Conservation (phyloP, 768 basidiomycete genomes). For the Termitomyces sp. region DNA sequence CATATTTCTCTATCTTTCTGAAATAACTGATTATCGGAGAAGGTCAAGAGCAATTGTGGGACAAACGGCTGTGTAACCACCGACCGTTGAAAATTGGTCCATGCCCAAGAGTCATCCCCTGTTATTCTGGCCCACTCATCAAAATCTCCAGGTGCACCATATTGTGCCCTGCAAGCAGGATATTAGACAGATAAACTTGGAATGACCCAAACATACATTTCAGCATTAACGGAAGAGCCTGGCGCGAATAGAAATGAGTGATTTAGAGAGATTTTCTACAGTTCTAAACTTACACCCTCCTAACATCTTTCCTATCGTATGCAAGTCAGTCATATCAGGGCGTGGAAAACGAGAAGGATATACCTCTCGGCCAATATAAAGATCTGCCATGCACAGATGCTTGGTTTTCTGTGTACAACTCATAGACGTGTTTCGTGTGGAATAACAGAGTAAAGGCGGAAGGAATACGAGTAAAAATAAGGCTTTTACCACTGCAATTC, state of each 20-base stretch:
- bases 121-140: constrained; percentile 57
- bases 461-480: constrained; percentile 38
- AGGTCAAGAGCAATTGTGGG: background rate
- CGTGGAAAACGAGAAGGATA: constrained; percentile 1
- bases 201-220: constrained; percentile 27
- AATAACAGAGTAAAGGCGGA: constrained; percentile 37
- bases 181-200: background rate
- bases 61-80: background rate
- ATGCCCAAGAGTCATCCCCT: constrained; percentile 57
- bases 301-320: constrained; percentile 49
- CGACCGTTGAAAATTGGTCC: constrained; percentile 47
- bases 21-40: constrained; percentile 43
- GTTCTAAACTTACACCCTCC: constrained; percentile 58
- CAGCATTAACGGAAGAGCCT: constrained; percentile 66
- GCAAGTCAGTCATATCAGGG: background rate
- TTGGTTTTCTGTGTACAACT: constrained; percentile 55
- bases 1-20: constrained; percentile 56
- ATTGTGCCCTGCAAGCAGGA: constrained; percentile 42
- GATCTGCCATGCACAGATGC: constrained; percentile 36
- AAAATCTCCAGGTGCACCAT: constrained; percentile 62
- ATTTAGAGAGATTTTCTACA: background rate
- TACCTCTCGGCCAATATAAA: constrained; percentile 66
- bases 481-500: constrained; percentile 34
- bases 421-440: constrained; percentile 42
- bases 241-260: background rate